Evolutionary conservation across 2,329 filamentous ascomycete genomes (phyloP).

Genomic region (Sporothrix variecibatus): DNA sequence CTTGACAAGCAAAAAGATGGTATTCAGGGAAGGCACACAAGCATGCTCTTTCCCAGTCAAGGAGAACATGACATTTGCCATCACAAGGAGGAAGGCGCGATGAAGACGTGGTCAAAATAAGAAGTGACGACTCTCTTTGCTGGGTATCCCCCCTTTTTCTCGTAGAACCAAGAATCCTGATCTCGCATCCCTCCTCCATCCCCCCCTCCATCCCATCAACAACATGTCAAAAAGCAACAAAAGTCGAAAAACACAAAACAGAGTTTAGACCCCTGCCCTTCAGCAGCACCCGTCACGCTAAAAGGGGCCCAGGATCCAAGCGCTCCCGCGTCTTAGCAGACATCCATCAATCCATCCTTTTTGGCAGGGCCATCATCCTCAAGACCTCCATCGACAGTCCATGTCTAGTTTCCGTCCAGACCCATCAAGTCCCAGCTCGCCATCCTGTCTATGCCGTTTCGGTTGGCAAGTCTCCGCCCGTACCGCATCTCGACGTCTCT

Average conservation of each 20-base stretch:
- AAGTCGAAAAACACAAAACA: neutral
- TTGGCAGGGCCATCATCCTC: neutral
- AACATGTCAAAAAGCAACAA: neutral
- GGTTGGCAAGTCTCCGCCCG: neutral
- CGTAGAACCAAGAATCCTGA: neutral
- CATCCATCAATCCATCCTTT: neutral
- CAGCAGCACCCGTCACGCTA: constrained; percentile 17
- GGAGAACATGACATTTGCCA: neutral
- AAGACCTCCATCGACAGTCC: neutral
- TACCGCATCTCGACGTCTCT: neutral
- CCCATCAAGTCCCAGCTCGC: neutral
- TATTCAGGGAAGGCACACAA: neutral
- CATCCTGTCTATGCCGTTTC: constrained; percentile 7
- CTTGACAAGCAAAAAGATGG: neutral
- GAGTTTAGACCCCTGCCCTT: neutral
- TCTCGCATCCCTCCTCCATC: neutral
- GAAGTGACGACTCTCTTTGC: neutral
- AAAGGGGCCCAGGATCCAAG: neutral
- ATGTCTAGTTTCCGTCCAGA: neutral
- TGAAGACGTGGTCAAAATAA: neutral
- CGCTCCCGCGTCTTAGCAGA: constrained; percentile 1
- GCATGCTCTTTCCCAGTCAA: neutral
- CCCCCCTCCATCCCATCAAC: neutral
- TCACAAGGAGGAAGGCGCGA: neutral
- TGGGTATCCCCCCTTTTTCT: neutral